Base-by-base conservation (phyloP, 768 basidiomycete species). In the Kwoniella sp. region DNA sequence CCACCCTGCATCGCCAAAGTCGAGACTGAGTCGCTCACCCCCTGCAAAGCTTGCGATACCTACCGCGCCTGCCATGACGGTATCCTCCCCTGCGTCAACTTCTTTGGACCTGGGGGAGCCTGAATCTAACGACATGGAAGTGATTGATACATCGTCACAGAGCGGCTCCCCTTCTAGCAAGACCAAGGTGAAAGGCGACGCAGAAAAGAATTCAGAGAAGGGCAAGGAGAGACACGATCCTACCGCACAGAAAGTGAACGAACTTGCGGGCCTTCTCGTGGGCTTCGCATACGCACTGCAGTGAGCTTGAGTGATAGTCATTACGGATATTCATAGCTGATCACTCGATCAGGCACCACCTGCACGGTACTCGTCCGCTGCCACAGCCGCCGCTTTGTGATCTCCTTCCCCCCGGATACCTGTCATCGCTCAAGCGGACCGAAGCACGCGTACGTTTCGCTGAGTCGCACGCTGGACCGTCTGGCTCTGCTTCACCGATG, bases 201-300 rank as follows among this genome's bases (percentile, higher is more conserved):
- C 38, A 25, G n/a, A 14, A 37, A 14, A 19, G 10, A 38, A 39
- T 5, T 42, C 12, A 28, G 44, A 28, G 6, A 43, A 52, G 31
- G 20, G 11, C 5, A 31, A 50, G 25, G 52, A 46, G 37, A 20
- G 44, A 22, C 28, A 40, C 29, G 56, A 56, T 23, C 11, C 39
- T 19, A 48, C 66, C 9, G 27, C 41, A 12, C 53, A 63, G 9
- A 42, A 60, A 28, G 60, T 63, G 2, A 63, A 70, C 15, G 73
- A 74, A 46, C 54, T 74, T 4, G 42, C 60, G 17, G 61, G 63
- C 0, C 45, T 71, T 14, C 23, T 74, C 15, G 65, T 67, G 0
- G 73, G 67, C 3, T 74, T 70, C 42, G 67, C 63, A 4, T 72
- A 72, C 38, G 73, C 73, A 0, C 34, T 74, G 25, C 70, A 73